Percentiles rank a stretch among this genome's conserved stretches.
These are phyloP conservation scores for Aspergillus kassunensis DNA, from an alignment of 495 filamentous ascomycete genomes.

Conservation along the genomic window DNA sequence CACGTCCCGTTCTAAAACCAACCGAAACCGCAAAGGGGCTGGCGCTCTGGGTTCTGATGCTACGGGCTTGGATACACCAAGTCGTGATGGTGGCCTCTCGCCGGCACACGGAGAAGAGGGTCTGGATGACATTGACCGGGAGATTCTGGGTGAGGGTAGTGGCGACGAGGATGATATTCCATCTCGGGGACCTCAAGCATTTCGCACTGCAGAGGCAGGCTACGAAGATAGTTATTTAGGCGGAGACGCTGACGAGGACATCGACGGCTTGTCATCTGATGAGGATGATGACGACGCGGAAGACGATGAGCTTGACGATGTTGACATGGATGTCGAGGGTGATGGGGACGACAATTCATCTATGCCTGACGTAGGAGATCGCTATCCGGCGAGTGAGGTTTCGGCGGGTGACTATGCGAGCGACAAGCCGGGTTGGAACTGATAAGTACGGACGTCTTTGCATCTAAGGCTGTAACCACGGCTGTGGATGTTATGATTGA, in stretches of 20 bases:
- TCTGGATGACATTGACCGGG: slow-evolving; percentile 50
- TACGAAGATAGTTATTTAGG: slow-evolving; percentile 28
- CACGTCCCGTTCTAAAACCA: slow-evolving; percentile 30
- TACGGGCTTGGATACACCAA: slow-evolving; percentile 18
- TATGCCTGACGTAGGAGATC: slow-evolving; percentile 38
- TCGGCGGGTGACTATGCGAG: slow-evolving; percentile 27
- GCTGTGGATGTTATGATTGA: background rate
- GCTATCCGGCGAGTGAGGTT: slow-evolving; percentile 36
- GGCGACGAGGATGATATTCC: slow-evolving; percentile 38
- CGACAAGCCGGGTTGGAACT: slow-evolving; percentile 13
- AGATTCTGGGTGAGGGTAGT: slow-evolving; percentile 46
- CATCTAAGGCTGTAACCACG: too few species aligned
- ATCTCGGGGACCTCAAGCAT: slow-evolving; percentile 12
- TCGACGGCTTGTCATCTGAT: slow-evolving; percentile 21
- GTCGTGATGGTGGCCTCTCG: slow-evolving; percentile 22
- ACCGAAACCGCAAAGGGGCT: slow-evolving; percentile 18
- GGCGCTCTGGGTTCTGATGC: slow-evolving; percentile 15
- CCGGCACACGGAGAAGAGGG: slow-evolving; percentile 32
- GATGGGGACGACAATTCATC: slow-evolving; percentile 43
- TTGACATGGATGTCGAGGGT: slow-evolving; percentile 19
- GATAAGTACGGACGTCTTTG: background rate
- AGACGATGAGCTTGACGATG: slow-evolving; percentile 34
- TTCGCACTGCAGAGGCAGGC: slow-evolving; percentile 18
- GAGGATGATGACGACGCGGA: slow-evolving; percentile 35
- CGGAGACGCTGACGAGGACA: slow-evolving; percentile 28